These are phyloP conservation scores for Astrothelium subdiscretum DNA, from an alignment of 495 filamentous ascomycete genomes.

Conservation along the genomic window DNA sequence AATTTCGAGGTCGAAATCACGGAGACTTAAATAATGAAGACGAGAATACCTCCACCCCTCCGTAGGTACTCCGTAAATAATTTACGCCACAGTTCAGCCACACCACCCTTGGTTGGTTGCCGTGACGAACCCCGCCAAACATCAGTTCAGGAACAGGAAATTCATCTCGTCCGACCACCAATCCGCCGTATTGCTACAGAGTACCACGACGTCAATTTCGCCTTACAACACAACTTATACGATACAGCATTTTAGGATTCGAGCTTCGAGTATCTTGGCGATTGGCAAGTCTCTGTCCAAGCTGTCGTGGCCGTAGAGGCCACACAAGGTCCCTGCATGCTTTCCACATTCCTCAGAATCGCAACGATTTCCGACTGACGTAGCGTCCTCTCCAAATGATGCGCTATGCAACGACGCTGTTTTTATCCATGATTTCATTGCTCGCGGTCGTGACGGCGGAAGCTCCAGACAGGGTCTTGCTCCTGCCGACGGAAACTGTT, in stretches of 20 bases:
- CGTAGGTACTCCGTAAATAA: neutral
- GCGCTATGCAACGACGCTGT: neutral
- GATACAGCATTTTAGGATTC: too few relatives aligned
- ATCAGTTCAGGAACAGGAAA: neutral
- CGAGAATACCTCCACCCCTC: too few relatives aligned
- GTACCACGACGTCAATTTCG: too few relatives aligned
- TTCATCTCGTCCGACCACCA: neutral
- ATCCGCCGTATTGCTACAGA: neutral
- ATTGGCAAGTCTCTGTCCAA: neutral
- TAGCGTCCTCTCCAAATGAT: neutral
- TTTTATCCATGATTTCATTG: neutral
- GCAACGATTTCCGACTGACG: neutral
- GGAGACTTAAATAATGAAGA: too few relatives aligned
- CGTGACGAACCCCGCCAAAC: neutral
- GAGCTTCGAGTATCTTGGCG: neutral
- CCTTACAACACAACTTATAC: too few relatives aligned
- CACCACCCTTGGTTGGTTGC: neutral
- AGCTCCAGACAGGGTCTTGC: neutral
- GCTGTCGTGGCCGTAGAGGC: neutral
- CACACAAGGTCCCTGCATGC: neutral
- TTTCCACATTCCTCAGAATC: neutral
- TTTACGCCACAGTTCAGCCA: neutral
- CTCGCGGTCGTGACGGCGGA: neutral
- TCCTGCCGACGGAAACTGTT: neutral
- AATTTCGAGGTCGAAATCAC: too few relatives aligned